These are phyloP conservation scores for Clonostachys rhizophaga DNA, from an alignment of 2,329 filamentous ascomycete species.

Conservation along the genomic window DNA sequence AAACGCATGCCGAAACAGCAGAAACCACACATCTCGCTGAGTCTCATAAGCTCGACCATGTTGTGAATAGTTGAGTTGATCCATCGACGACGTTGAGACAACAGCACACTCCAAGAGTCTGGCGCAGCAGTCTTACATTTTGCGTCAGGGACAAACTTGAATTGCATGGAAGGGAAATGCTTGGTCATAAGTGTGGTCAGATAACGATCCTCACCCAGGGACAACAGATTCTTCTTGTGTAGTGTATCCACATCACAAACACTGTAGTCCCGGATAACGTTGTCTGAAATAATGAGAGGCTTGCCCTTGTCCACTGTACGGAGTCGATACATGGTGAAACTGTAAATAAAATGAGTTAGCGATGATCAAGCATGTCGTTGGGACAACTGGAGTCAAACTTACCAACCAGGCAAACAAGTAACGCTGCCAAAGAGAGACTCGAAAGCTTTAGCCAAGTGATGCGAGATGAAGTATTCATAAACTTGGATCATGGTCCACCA, in stretches of 20 bases:
- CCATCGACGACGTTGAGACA: conserved; percentile 98
- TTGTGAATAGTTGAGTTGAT: conserved; percentile 99
- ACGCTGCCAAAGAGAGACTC: conserved; percentile 97
- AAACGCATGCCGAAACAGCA: conserved; percentile 99
- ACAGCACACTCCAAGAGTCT: conserved; percentile 86
- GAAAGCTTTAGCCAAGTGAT: conserved; percentile 94
- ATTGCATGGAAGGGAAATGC: conserved; percentile 91
- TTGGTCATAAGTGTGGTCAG: conserved; percentile 98
- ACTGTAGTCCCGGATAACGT: conserved; percentile 81
- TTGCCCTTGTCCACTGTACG: conserved; percentile 91
- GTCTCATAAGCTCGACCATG: conserved; percentile 79
- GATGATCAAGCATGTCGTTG: not conserved
- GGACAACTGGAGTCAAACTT: conserved; percentile 34
- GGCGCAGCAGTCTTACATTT: conserved; percentile 92
- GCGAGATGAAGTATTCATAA: conserved; percentile 99
- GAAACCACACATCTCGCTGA: conserved; percentile 96
- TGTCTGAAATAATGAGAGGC: conserved; percentile 88
- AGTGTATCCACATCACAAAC: conserved; percentile 89
- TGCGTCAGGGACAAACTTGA: conserved; percentile 92
- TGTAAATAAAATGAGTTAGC: conserved; percentile 37
- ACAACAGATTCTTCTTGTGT: conserved; percentile 93
- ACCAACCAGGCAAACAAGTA: conserved; percentile 98
- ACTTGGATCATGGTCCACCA: conserved; percentile 99
- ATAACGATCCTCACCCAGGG: conserved; percentile 94
- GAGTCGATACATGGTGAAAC: conserved; percentile 98